A percentile compares a stretch with the other conserved stretches of the same genome.
Conservation (phyloP, 2,329 filamentous ascomycete species). For the Penicillium hesseltinei region DNA sequence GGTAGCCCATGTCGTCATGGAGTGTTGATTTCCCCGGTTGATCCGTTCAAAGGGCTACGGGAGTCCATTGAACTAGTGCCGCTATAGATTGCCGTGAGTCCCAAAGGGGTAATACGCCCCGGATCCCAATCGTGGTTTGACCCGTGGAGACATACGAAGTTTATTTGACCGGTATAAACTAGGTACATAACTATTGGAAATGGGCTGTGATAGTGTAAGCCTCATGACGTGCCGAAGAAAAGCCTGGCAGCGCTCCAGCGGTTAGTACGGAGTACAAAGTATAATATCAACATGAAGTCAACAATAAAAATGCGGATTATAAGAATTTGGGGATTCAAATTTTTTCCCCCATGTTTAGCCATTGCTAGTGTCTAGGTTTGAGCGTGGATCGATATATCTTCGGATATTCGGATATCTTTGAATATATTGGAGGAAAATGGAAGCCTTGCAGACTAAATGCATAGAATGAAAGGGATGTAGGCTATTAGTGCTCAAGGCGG, state of each 20-base stretch:
- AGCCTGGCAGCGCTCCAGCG: background rate
- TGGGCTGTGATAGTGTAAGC: too few relatives aligned
- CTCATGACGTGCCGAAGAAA: too few relatives aligned
- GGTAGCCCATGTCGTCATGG: slow-evolving; percentile 13
- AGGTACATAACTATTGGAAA: too few relatives aligned
- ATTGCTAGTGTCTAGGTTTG: background rate
- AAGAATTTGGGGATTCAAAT: background rate
- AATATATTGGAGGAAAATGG: background rate
- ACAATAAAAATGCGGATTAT: background rate
- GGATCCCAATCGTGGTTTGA: background rate
- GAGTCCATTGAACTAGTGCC: background rate
- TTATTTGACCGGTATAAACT: background rate
- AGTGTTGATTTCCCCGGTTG: slow-evolving; percentile 8
- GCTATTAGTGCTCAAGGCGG: background rate
- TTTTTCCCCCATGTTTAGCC: background rate
- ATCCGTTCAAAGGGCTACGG: background rate
- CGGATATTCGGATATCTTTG: background rate
- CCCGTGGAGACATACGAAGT: background rate
- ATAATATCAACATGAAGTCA: too few relatives aligned
- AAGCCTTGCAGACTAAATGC: background rate
- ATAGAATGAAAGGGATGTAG: background rate
- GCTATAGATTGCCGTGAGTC: background rate
- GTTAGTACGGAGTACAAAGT: background rate
- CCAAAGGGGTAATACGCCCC: background rate
- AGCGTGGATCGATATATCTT: background rate